A percentile compares a stretch with the other conserved stretches of the same genome.
phyloP scores from a whole-genome alignment of 179 eudicot species.

The Camellia oleifera region DNA sequence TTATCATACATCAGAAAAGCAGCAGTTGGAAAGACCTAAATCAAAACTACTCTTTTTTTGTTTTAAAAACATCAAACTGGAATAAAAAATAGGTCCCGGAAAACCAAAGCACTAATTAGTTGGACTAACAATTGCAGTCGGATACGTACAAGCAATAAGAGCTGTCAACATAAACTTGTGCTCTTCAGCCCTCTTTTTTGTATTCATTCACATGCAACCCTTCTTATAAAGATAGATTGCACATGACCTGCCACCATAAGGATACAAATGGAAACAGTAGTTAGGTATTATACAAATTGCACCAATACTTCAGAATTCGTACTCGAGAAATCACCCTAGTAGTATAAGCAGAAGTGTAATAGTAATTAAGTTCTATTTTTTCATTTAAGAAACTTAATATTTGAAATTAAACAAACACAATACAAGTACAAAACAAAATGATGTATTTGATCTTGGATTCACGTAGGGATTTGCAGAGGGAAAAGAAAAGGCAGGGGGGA shows the following conservation, averaged over 20 bases:
- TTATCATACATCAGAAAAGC: not conserved
- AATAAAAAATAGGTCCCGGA: not conserved
- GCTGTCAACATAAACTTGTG: not conserved
- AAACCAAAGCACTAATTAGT: not conserved
- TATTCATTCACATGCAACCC: not conserved
- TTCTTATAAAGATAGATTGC: not conserved
- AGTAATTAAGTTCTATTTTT: not conserved
- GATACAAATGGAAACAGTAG: not conserved
- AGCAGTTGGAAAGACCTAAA: not conserved
- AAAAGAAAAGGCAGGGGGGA: too few species aligned
- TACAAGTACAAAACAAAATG: not conserved
- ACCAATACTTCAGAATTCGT: not conserved
- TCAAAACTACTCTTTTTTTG: too few species aligned
- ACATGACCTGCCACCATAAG: not conserved
- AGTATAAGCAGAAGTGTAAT: not conserved
- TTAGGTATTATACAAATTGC: constrained; percentile 6
- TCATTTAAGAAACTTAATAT: not conserved
- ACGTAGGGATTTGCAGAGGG: too few species aligned
- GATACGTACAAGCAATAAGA: not conserved
- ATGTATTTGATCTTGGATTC: not conserved
- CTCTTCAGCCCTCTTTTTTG: not conserved
- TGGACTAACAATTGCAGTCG: not conserved
- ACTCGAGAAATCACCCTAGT: not conserved
- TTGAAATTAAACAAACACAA: not conserved
- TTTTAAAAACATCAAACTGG: not conserved